Percentiles rank a stretch among this genome's conserved stretches.
Conservation (phyloP, 2,329 filamentous ascomycete species). For the Botrytis fragariae region DNA sequence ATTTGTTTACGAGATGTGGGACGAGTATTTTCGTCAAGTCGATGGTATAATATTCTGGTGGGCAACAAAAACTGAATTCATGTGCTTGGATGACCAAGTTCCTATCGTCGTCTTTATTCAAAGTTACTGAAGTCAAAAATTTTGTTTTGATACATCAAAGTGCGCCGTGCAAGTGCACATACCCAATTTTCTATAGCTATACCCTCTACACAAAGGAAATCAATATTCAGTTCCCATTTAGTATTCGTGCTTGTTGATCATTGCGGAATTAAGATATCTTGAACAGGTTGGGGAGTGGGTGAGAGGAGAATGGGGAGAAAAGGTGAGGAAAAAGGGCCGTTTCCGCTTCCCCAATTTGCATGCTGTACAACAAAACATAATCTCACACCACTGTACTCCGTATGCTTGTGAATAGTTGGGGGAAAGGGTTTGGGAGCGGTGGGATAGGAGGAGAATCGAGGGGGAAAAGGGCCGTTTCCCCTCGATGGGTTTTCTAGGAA, state of each 20-base stretch:
- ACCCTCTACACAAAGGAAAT: not conserved
- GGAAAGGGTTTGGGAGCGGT: not conserved
- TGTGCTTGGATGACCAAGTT: not conserved
- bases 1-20: not conserved
- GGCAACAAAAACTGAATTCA: not conserved
- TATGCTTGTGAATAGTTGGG: not conserved
- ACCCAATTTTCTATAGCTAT: too few species aligned
- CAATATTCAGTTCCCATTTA: not conserved
- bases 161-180: not conserved
- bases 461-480: not conserved
- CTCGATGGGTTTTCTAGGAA: not conserved
- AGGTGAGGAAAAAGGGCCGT: not conserved
- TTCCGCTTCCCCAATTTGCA: conserved; percentile 1
- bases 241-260: not conserved
- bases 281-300: not conserved
- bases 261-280: not conserved
- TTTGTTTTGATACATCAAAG: not conserved
- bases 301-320: not conserved
- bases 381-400: not conserved
- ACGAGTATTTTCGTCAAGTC: not conserved
- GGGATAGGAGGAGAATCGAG: not conserved
- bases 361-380: not conserved
- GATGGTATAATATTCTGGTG: not conserved
- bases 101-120: not conserved
- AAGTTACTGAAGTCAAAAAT: not conserved